Base-by-base conservation (phyloP, 2,329 filamentous ascomycete genomes). In the Tolypocladium ovalisporum region DNA sequence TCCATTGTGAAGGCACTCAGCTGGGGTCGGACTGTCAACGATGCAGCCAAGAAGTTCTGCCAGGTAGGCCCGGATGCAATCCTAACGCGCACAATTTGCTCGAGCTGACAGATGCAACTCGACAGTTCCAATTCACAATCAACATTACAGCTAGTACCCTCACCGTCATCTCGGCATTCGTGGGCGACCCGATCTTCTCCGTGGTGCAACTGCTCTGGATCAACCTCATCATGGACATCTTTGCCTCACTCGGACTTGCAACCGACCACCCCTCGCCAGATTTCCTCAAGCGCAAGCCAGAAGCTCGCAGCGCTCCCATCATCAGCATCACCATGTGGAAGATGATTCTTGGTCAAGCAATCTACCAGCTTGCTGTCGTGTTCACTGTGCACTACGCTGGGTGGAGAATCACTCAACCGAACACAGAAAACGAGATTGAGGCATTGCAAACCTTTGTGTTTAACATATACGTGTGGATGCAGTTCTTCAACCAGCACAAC, bases 401-500 rank as follows among this genome's bases (percentile, higher is more conserved):
- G 1, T 72, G 73, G 55, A 67, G 72, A 9, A 80, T 87, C 39
- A 76, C 87, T 19, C 86, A 63, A 70, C 86, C 47, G 66, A 73
- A 78, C 54, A 69, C 68, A 1, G 49, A 62, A 24, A 60, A 61
- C 15, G 69, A 71, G 40, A 64, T 66, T 7, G 67, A 73, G 49
- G 68, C 71, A 27, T 70, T 77, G 24, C 72, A 83, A 57, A 90
- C 88, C 1, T 76, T 93, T 13, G 85, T 93, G 6, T 92, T 93
- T 77, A 94, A 93, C 72, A 88, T 87, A 0, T 93, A 92, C 63
- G 87, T 92, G 51, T 92, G 88, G 87, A 90, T 93, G 87, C 89
- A 93, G 63, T 89, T 94, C 61, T 93, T 93, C 78, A 93, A 94
- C 65, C 83, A 90, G 64, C 82, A 89, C 73, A 92, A 69, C 75